Percentiles rank a stretch among this genome's conserved stretches.
These are phyloP conservation scores for Cryptosporidium sp. DNA, from an alignment of 169 alveolate species.

Conservation along the genomic window DNA sequence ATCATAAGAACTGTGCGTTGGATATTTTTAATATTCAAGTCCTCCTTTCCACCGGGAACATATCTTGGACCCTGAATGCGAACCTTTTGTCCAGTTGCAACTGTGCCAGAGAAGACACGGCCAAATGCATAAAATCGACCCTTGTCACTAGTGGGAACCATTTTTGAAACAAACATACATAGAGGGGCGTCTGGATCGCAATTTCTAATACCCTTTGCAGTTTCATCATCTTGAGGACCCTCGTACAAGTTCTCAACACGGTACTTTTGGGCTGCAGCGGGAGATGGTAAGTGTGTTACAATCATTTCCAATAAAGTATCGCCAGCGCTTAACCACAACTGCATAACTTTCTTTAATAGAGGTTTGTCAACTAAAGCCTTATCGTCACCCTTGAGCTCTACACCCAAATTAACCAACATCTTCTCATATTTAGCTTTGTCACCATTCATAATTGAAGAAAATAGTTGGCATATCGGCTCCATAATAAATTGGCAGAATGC, in stretches of 20 bases:
- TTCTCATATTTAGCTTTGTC: conserved; percentile 92
- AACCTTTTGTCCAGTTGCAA: conserved; percentile 97
- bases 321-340: conserved; percentile 99
- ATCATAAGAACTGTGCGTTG: conserved; percentile 99
- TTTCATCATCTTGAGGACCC: conserved; percentile 99
- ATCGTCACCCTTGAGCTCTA: conserved; percentile 95
- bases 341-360: conserved; percentile 97
- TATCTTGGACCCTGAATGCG: conserved; percentile 99
- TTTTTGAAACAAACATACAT: conserved; percentile 98
- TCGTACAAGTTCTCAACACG: conserved; percentile 97
- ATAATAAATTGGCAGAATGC: conserved; percentile 98
- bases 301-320: conserved; percentile 98
- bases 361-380: conserved; percentile 95
- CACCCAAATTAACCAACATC: conserved; percentile 92
- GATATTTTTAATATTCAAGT: conserved; percentile 93
- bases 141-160: conserved; percentile 99
- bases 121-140: conserved; percentile 99
- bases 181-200: conserved; percentile 99
- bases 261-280: conserved; percentile 97
- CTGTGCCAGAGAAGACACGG: conserved; percentile 99
- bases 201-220: conserved; percentile 95
- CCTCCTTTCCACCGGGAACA: conserved; percentile 98
- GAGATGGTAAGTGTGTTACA: conserved; percentile 98
- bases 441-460: conserved; percentile 93
- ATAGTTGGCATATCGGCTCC: conserved; percentile 97